Base-by-base conservation (phyloP, 1,139 yeast species). In the Yamadazyma epiphylla region DNA sequence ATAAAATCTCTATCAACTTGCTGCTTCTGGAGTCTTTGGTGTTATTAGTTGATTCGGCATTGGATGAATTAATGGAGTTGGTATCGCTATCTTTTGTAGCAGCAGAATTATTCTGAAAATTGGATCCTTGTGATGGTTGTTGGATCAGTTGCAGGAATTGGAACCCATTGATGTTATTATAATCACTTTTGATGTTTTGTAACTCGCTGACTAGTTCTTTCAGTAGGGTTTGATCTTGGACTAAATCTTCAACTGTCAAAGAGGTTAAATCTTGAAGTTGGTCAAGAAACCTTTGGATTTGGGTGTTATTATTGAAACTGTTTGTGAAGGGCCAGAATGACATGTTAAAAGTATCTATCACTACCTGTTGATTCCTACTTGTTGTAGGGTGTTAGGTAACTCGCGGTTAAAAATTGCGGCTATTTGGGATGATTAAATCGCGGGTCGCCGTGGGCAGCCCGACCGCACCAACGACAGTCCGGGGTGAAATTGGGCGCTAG, bases 251-350 rank as follows among this genome's bases (percentile, higher is more conserved):
- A 12, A 53, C 68, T 5, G 58, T 48, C 1, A 65, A 60, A 11
- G 49, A 28, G n/a, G 57, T 41, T 24, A 55, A 45, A 43, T 66
- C 74, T 35, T 43, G 59, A 10, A 62, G 49, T 5, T 61, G 48
- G 43, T 68, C 74, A 37, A 68, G 52, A 35, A 60, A 64, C 49
- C 61, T 64, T 46, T 63, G 73, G 36, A 67, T 62, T 37, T 49
- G 63, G 43, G 62, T 61, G 43, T 64, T 64, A 47, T 44, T 60
- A 45, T 55, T 60, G 42, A 62, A 52, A 13, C 70, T 50, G 33
- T 59, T 67, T 27, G 69, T 51, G 43, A 68, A 68, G 26, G 74
- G 74, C 74, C 74, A 68, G 42, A 68, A 68, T 26, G 74, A 68
- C 74, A 68, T 68, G 8, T 8, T 19, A 7, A 14, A 14, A 11